Evolutionary conservation across 139 green algal genomes (phyloP).

Genomic region (Chlamydomonas applanata): DNA sequence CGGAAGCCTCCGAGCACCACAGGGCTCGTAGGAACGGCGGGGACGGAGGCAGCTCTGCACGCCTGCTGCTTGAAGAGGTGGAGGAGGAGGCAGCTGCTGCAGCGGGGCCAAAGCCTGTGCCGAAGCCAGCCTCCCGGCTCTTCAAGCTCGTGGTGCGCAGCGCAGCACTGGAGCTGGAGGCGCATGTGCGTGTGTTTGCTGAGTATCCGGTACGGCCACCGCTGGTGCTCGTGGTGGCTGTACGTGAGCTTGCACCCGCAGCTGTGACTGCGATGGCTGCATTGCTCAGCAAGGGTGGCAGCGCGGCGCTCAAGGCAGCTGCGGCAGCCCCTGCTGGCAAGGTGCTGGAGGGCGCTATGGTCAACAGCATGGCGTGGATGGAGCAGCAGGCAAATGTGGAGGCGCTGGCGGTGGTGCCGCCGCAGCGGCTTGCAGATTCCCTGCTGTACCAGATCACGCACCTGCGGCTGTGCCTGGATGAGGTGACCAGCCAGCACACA

Average conservation of each 20-base stretch:
- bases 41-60: not conserved
- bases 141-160: constrained; percentile 19
- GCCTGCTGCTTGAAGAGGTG: constrained; percentile 4
- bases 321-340: not conserved
- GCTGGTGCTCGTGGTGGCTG: constrained; percentile 21
- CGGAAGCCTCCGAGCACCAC: too few relatives aligned
- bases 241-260: constrained; percentile 8
- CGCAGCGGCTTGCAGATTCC: not conserved
- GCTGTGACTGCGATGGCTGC: too few relatives aligned
- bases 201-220: constrained; percentile 30
- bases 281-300: too few relatives aligned
- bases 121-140: constrained; percentile 22
- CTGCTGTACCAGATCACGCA: constrained; percentile 33
- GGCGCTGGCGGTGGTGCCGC: constrained; percentile 15
- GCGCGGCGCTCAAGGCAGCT: not conserved
- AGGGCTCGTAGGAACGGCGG: too few relatives aligned
- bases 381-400: constrained; percentile 29
- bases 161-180: constrained; percentile 15
- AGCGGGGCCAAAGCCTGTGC: not conserved
- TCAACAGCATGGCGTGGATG: constrained; percentile 30
- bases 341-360: not conserved
- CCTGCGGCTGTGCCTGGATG: constrained; percentile 26
- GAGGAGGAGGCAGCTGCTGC: not conserved
- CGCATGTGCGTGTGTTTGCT: constrained; percentile 24
- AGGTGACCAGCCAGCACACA: not conserved